Evolutionary conservation across 2,329 filamentous ascomycete genomes (phyloP).

Genomic region (Fusarium sp.): DNA sequence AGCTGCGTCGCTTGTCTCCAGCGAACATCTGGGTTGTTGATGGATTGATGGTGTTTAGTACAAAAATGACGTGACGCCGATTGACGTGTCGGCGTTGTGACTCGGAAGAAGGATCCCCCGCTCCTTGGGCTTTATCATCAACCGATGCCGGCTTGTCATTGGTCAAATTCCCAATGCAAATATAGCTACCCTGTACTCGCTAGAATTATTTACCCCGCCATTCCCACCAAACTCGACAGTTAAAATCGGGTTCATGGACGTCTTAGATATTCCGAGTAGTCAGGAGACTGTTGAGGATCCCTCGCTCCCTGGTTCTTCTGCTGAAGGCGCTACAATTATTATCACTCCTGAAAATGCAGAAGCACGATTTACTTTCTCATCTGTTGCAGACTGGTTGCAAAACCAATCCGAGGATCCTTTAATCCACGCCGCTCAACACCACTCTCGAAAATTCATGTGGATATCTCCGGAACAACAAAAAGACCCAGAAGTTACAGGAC

Average conservation of each 20-base stretch:
- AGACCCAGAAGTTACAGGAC: background rate
- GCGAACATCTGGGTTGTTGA: background rate
- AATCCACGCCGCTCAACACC: fast-evolving
- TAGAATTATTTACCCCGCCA: background rate
- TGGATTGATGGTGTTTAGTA: fast-evolving
- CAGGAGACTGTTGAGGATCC: background rate
- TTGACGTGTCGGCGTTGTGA: background rate
- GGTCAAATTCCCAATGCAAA: background rate
- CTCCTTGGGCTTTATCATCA: fast-evolving
- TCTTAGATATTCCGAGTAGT: background rate
- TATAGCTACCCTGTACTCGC: background rate
- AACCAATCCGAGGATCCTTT: fast-evolving
- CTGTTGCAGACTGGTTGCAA: fast-evolving
- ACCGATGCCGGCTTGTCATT: background rate
- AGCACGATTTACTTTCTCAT: background rate
- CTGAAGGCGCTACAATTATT: background rate
- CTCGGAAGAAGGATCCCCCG: background rate
- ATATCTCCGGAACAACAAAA: background rate
- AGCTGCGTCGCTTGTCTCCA: background rate
- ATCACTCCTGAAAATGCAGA: background rate
- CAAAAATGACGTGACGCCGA: fast-evolving
- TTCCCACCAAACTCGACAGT: background rate
- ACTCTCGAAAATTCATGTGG: background rate
- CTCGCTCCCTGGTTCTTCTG: background rate
- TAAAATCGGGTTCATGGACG: fast-evolving